A percentile compares a stretch with the other conserved stretches of the same genome.
Evolutionary conservation across 2,329 filamentous ascomycete genomes (phyloP).

Genomic region (Fusarium mangiferae): DNA sequence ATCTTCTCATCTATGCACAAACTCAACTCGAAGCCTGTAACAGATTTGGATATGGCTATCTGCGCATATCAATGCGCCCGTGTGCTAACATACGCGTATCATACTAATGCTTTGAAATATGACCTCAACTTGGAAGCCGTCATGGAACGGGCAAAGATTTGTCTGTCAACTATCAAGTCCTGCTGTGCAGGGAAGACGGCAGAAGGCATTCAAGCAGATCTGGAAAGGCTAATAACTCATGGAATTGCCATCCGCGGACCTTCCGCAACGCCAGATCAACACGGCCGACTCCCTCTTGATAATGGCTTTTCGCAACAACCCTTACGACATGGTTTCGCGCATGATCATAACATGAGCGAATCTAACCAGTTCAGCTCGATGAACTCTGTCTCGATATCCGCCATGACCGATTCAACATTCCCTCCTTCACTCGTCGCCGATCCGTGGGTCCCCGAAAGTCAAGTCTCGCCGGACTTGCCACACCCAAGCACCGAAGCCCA

Average conservation of each 20-base stretch:
- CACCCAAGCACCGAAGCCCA: slow-evolving; percentile 36
- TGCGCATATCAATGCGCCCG: slow-evolving; percentile 67
- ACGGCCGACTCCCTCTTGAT: slow-evolving; percentile 30
- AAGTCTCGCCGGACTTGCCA: slow-evolving; percentile 40
- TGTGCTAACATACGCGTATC: slow-evolving; percentile 62
- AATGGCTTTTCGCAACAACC: slow-evolving; percentile 38
- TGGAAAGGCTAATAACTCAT: slow-evolving; percentile 62
- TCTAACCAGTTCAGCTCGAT: slow-evolving; percentile 29
- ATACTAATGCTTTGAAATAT: slow-evolving; percentile 56
- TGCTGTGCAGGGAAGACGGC: slow-evolving; percentile 64
- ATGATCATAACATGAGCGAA: slow-evolving; percentile 45
- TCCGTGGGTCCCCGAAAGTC: slow-evolving; percentile 45
- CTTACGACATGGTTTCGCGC: slow-evolving; percentile 40
- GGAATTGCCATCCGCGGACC: slow-evolving; percentile 50
- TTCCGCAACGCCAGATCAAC: slow-evolving; percentile 33
- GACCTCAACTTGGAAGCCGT: slow-evolving; percentile 58
- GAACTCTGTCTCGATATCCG: slow-evolving; percentile 26
- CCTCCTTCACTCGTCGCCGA: slow-evolving; percentile 46
- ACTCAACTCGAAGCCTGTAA: slow-evolving; percentile 62
- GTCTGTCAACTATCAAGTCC: slow-evolving; percentile 61
- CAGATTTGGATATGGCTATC: slow-evolving; percentile 65
- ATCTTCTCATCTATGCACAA: slow-evolving; percentile 64
- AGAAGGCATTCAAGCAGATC: slow-evolving; percentile 57
- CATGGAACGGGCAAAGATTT: slow-evolving; percentile 61
- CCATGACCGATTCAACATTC: slow-evolving; percentile 46